Conservation (phyloP, 768 basidiomycete genomes). For the Boletus reticuloceps region DNA sequence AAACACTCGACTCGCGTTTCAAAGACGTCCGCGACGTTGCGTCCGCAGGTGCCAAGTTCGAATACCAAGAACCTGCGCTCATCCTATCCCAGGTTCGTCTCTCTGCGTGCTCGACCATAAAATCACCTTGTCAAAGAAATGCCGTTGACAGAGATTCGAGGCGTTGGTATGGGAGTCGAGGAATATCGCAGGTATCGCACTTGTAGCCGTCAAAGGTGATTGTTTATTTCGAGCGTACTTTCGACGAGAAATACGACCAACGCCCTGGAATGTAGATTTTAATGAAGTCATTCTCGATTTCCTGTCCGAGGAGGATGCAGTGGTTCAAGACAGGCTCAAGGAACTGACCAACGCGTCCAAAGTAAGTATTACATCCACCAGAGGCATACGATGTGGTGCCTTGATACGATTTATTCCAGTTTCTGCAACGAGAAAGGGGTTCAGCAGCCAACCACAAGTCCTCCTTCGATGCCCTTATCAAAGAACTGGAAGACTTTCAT, state of each 20-base stretch:
- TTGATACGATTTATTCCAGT: not conserved
- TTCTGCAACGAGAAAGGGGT: constrained; percentile 9
- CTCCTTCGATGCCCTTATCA: constrained; percentile 7
- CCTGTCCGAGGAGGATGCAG: constrained; percentile 8
- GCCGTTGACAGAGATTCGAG: constrained; percentile 8
- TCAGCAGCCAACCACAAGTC: constrained; percentile 4
- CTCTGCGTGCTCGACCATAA: not conserved
- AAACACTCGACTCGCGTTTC: constrained; percentile 8
- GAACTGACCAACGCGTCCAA: constrained; percentile 10
- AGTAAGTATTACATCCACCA: not conserved
- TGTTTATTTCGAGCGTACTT: not conserved
- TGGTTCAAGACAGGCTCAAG: constrained; percentile 10
- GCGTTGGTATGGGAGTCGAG: constrained; percentile 19
- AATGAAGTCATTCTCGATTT: constrained; percentile 20
- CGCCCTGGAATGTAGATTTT: constrained; percentile 9
- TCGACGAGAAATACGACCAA: not conserved
- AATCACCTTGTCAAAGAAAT: not conserved
- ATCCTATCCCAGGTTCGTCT: constrained; percentile 9
- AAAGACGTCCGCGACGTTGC: constrained; percentile 10
- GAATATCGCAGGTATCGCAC: constrained; percentile 7
- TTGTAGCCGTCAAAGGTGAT: constrained; percentile 17
- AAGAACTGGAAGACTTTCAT: constrained; percentile 10
- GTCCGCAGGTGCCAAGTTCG: constrained; percentile 4
- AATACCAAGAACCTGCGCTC: constrained; percentile 6
- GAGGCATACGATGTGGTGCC: not conserved